Evolutionary conservation across 1,284 basidiomycete species (phyloP).

Genomic region (Dichomitus squalens): DNA sequence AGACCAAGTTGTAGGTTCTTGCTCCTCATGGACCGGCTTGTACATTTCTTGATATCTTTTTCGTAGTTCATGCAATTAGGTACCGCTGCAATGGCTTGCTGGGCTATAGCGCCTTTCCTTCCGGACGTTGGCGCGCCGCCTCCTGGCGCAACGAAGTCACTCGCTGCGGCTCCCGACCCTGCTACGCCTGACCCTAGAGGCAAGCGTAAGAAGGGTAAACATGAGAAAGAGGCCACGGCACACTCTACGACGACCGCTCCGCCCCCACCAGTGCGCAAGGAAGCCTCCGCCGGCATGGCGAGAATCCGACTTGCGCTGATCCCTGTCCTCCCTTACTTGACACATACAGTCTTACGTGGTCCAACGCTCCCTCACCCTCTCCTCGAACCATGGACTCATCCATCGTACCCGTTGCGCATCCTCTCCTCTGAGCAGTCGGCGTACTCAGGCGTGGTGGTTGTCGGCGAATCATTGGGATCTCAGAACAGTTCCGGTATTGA

Average conservation of each 20-base stretch:
- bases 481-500: slow-evolving; percentile 38
- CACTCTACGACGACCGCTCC: slow-evolving; percentile 1
- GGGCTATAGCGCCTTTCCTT: slow-evolving; percentile 23
- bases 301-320: slow-evolving; percentile 38
- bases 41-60: background rate
- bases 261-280: slow-evolving; percentile 18
- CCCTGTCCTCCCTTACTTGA: slow-evolving; percentile 39
- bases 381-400: slow-evolving; percentile 52
- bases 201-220: slow-evolving; percentile 18
- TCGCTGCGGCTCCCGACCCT: background rate
- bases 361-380: slow-evolving; percentile 61
- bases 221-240: slow-evolving; percentile 10
- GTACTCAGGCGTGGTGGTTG: slow-evolving; percentile 75
- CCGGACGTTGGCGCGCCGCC: slow-evolving; percentile 12
- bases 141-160: background rate
- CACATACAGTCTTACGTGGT: slow-evolving; percentile 43
- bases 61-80: slow-evolving; percentile 23
- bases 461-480: slow-evolving; percentile 67
- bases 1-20: slow-evolving; percentile 24
- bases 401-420: slow-evolving; percentile 61
- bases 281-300: slow-evolving; percentile 18
- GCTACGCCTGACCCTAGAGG: slow-evolving; percentile 14
- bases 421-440: slow-evolving; percentile 69
- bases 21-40: background rate
- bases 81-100: slow-evolving; percentile 13